A percentile compares a stretch with the other conserved stretches of the same genome.
Conservation (phyloP, 2,329 filamentous ascomycete genomes). For the Apiospora pterosperma region DNA sequence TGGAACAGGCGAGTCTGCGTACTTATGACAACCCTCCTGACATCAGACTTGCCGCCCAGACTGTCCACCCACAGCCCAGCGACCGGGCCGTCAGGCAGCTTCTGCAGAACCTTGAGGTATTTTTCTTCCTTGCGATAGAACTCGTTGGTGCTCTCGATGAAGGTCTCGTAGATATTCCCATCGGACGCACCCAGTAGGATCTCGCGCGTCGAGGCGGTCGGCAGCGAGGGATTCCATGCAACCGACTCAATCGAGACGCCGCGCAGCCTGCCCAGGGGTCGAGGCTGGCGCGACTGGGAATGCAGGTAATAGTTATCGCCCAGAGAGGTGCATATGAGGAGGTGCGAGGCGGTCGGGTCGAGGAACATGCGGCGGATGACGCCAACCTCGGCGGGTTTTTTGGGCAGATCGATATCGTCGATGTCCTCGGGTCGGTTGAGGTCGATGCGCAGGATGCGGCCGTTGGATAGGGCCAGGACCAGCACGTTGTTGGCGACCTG, state of each 20-base stretch:
- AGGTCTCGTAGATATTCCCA: constrained; percentile 91
- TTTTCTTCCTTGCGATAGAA: constrained; percentile 95
- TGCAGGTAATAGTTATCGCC: constrained; percentile 98
- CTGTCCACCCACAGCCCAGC: constrained; percentile 83
- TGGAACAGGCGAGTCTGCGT: constrained; percentile 78
- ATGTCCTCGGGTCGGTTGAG: constrained; percentile 92
- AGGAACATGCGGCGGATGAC: constrained; percentile 96
- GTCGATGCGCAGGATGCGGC: constrained; percentile 90
- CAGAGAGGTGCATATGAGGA: constrained; percentile 85
- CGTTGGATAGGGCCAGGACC: constrained; percentile 85
- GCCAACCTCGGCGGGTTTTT: constrained; percentile 85
- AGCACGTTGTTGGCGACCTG: constrained; percentile 98
- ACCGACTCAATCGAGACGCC: constrained; percentile 85
- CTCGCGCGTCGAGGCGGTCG: constrained; percentile 90
- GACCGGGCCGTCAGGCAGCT: constrained; percentile 76
- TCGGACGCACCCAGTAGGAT: constrained; percentile 91
- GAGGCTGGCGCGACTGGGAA: constrained; percentile 85
- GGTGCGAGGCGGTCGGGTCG: constrained; percentile 91
- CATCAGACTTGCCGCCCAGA: constrained; percentile 64
- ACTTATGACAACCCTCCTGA: constrained; percentile 73
- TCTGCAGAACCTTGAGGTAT: constrained; percentile 81
- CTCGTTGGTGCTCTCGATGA: constrained; percentile 89
- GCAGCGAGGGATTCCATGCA: constrained; percentile 91
- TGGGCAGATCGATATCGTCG: constrained; percentile 96
- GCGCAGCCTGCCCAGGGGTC: constrained; percentile 76